A percentile compares a stretch with the other conserved stretches of the same genome.
Conservation (phyloP, 192 early-diverging fungal genomes). For the Backusella westeae region DNA sequence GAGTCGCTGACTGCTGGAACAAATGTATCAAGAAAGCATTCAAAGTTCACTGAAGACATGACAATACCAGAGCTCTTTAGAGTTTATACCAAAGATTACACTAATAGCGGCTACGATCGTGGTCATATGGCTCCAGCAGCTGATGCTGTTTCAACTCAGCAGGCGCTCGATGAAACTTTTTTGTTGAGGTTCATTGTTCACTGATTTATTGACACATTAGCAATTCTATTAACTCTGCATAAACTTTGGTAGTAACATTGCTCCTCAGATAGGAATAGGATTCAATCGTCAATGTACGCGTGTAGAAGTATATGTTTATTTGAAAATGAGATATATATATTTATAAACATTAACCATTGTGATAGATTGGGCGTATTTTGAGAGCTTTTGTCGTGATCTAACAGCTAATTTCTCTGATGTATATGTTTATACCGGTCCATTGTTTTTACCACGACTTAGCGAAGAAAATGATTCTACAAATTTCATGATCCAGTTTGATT, state of each 20-base stretch:
- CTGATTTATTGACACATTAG: too few relatives aligned
- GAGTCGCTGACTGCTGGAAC: background rate
- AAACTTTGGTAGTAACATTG: slow-evolving; percentile 13
- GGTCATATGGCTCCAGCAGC: slow-evolving; percentile 63
- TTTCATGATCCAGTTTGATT: background rate
- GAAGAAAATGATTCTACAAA: background rate
- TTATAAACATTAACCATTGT: background rate
- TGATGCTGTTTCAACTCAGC: slow-evolving; percentile 48
- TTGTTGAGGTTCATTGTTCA: background rate
- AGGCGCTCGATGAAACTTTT: slow-evolving; percentile 57
- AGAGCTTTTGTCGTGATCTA: slow-evolving; percentile 44
- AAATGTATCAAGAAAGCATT: slow-evolving; percentile 40
- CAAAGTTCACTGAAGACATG: slow-evolving; percentile 49
- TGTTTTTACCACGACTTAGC: slow-evolving; percentile 49
- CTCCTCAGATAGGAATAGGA: slow-evolving; percentile 35
- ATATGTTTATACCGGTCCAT: slow-evolving; percentile 54
- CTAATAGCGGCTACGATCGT: slow-evolving; percentile 53
- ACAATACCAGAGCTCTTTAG: slow-evolving; percentile 44
- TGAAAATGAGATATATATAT: background rate
- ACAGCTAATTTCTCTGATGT: slow-evolving; percentile 50
- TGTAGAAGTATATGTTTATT: background rate
- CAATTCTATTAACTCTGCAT: too few relatives aligned
- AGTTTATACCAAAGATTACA: slow-evolving; percentile 48
- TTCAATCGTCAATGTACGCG: slow-evolving; percentile 57
- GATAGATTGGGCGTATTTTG: slow-evolving; percentile 57